phyloP scores from a whole-genome alignment of 768 basidiomycete genomes.

The Lactarius psammicola region DNA sequence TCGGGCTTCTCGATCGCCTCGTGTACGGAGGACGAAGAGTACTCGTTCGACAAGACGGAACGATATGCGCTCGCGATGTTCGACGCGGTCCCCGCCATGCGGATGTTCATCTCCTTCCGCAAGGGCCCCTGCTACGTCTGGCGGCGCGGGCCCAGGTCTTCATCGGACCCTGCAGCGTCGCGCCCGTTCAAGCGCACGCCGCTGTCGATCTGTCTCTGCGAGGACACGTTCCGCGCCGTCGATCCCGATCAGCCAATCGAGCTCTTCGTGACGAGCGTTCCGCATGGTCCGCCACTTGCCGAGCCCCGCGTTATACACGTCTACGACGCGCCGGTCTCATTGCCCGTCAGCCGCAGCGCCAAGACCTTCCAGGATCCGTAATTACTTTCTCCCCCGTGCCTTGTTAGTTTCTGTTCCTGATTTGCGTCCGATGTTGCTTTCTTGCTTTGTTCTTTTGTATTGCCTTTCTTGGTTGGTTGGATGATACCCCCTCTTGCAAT shows the following conservation, averaged over 20 bases:
- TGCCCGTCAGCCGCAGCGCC: constrained; percentile 10
- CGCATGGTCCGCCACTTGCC: constrained; percentile 20
- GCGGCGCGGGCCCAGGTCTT: constrained; percentile 6
- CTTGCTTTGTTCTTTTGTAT: background rate
- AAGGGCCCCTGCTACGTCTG: constrained; percentile 20
- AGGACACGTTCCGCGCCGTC: constrained; percentile 20
- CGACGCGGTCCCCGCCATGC: constrained; percentile 20
- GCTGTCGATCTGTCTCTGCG: background rate
- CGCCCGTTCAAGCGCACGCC: constrained; percentile 13
- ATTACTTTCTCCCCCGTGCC: background rate
- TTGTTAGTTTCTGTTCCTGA: no score
- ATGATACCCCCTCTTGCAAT: no score
- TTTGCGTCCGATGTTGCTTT: background rate
- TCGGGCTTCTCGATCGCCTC: constrained; percentile 26
- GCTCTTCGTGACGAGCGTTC: constrained; percentile 14
- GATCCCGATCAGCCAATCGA: constrained; percentile 17
- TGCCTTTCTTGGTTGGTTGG: no score
- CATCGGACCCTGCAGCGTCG: background rate
- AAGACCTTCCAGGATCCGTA: constrained; percentile 13
- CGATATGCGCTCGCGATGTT: constrained; percentile 24
- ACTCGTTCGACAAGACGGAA: constrained; percentile 21
- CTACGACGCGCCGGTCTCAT: constrained; percentile 6
- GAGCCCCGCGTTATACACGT: constrained; percentile 3
- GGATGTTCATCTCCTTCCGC: constrained; percentile 25
- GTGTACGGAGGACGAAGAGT: constrained; percentile 17